Evolutionary conservation across 108 stramenopile species (phyloP).

Genomic region (Schizochytrium sp.): DNA sequence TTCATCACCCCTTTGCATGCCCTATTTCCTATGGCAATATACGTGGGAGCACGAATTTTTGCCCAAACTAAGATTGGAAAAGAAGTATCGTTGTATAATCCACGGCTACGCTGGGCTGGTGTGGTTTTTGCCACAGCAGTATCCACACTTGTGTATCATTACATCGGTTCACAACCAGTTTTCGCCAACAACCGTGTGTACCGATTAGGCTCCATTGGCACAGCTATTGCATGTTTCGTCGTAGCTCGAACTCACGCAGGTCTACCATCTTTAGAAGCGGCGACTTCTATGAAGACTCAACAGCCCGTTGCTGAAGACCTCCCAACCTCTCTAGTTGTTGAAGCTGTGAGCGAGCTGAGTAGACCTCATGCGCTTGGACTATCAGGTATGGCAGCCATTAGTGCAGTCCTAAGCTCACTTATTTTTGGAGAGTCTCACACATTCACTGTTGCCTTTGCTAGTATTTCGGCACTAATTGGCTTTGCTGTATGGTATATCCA

Average conservation of each 20-base stretch:
- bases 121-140: neutral
- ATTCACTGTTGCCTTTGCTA: neutral
- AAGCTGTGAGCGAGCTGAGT: no score
- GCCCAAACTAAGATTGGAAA: neutral
- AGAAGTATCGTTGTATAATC: neutral
- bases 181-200: neutral
- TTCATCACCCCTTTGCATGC: neutral
- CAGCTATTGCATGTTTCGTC: neutral
- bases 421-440: neutral
- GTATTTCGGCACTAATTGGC: neutral
- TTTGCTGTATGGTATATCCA: neutral
- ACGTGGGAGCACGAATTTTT: neutral
- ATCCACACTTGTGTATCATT: neutral
- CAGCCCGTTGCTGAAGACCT: neutral
- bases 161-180: neutral
- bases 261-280: neutral
- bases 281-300: neutral
- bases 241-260: slow-evolving; percentile 27
- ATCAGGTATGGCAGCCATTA: no score
- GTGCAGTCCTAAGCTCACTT: neutral
- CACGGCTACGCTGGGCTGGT: neutral
- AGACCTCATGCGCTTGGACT: no score
- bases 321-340: neutral
- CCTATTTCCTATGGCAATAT: neutral
- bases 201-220: neutral